Conservation (phyloP, 2,329 filamentous ascomycete genomes). For the Penicillium oxalicum region DNA sequence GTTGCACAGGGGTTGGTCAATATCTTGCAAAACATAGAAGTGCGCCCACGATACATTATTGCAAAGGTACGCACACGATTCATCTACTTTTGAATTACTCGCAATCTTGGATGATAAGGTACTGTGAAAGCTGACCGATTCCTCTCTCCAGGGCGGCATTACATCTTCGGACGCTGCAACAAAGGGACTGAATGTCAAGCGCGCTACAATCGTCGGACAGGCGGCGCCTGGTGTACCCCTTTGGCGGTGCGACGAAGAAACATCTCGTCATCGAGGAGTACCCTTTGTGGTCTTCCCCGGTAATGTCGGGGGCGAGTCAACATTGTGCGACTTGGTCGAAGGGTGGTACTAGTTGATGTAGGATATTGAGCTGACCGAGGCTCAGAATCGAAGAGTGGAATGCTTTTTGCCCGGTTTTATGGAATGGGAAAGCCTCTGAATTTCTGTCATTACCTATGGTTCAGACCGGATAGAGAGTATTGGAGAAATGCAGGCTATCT, state of each 20-base stretch:
- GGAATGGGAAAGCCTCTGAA: too few relatives aligned
- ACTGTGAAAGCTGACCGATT: neutral
- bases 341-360: constrained; percentile 26
- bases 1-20: constrained; percentile 49
- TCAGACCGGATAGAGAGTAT: too few relatives aligned
- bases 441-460: too few relatives aligned
- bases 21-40: constrained; percentile 44
- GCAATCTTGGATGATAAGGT: neutral
- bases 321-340: constrained; percentile 44
- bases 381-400: too few relatives aligned
- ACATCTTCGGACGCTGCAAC: constrained; percentile 55
- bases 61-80: constrained; percentile 40
- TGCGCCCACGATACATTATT: constrained; percentile 52
- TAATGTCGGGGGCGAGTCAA: constrained; percentile 50
- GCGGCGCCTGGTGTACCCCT: constrained; percentile 54
- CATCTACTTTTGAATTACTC: neutral
- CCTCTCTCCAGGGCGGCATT: constrained; percentile 46
- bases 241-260: constrained; percentile 53
- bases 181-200: constrained; percentile 50
- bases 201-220: constrained; percentile 52
- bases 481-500: too few relatives aligned
- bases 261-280: constrained; percentile 46
- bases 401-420: too few relatives aligned
- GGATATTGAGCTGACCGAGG: too few relatives aligned
- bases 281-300: constrained; percentile 56